Evolutionary conservation across 2,329 filamentous ascomycete genomes (phyloP), one percentile per base, ranked within the genome.

Genomic region (Penicillium polonicum): DNA sequence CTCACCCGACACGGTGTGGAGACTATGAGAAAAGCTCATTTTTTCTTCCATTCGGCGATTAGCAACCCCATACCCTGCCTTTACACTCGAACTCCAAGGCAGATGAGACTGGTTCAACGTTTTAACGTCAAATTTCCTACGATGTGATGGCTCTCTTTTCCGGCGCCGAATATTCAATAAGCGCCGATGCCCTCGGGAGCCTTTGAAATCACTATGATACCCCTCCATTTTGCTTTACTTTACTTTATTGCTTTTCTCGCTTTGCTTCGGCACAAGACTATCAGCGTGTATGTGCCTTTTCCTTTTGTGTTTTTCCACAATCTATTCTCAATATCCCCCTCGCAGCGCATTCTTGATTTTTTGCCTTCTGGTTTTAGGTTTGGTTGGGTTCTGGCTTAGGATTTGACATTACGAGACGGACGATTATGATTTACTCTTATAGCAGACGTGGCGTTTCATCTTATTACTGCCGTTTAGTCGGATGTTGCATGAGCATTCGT

Each of bases 1-100:
- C 55, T 64, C 70, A 17, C 61, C 69, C 23, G 69, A 73, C 25
- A 64, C 70, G 25, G 60, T 65, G 38, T 78, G 75, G 75, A 73
- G 70, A 55, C 68, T 78, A 43, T 78, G 66, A 70, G 43, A 23
- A 27, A n/a, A 50, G 29, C 38, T 31, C 31, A 4, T 48, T 48
- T 53, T 59, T 35, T 56, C 44, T 23, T 25, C 17, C 12, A 46
- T 25, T 25, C 19, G 15, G n/a, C 33, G 19, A 35, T 35, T 27
- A 17, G 19, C n/a, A 39, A 42, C 12, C 27, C 2, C 7, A 21
- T 36, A 19, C n/a, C 19, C 8, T 36, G 12, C 23, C 23, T n/a
- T 36, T 36, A 1, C 13, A 12, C 23, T 17, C 3, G 10, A 3
- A 23, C 13, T 9, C 12, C n/a, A 17, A 39, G 15, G 33, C n/a